These are phyloP conservation scores for Verbena officinalis DNA, from an alignment of 257 asterid species.

Conservation along the genomic window DNA sequence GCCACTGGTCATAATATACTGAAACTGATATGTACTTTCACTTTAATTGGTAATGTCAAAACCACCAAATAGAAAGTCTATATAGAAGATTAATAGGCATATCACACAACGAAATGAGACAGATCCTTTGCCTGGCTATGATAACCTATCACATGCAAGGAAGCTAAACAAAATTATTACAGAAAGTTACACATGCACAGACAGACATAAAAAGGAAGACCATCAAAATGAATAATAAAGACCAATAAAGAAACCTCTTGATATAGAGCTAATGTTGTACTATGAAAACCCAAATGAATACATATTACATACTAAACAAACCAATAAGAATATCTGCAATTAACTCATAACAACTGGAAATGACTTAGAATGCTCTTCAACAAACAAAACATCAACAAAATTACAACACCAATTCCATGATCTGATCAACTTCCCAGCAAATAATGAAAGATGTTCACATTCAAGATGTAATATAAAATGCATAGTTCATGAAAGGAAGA, in stretches of 20 bases:
- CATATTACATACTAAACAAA: constrained; percentile 25
- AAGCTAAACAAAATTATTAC: constrained; percentile 9
- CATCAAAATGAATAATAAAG: constrained; percentile 14
- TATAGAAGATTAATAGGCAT: not conserved
- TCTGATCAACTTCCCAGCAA: constrained; percentile 11
- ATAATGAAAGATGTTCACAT: constrained; percentile 20
- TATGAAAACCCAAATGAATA: constrained; percentile 2
- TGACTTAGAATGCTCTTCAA: constrained; percentile 11
- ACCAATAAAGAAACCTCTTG: constrained; percentile 15
- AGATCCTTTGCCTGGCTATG: constrained; percentile 13
- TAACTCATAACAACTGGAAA: constrained; percentile 27
- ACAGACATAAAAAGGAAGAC: constrained; percentile 7
- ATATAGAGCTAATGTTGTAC: constrained; percentile 2
- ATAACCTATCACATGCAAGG: constrained; percentile 23
- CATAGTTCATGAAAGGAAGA: constrained; percentile 25
- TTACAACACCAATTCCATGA: constrained; percentile 1
- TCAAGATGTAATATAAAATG: constrained; percentile 20
- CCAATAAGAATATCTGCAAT: constrained; percentile 9
- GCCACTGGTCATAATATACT: constrained; percentile 16
- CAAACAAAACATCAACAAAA: constrained; percentile 13
- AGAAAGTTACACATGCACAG: constrained; percentile 9
- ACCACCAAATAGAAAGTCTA: constrained; percentile 3
- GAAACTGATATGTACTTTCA: constrained; percentile 11
- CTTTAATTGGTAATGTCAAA: constrained; percentile 10
- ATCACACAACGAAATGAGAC: constrained; percentile 9